Percentiles rank a stretch among this genome's conserved stretches.
These are phyloP conservation scores for Asterella californica DNA, from an alignment of 225 moss, liverwort and hornwort species.

Conservation along the genomic window DNA sequence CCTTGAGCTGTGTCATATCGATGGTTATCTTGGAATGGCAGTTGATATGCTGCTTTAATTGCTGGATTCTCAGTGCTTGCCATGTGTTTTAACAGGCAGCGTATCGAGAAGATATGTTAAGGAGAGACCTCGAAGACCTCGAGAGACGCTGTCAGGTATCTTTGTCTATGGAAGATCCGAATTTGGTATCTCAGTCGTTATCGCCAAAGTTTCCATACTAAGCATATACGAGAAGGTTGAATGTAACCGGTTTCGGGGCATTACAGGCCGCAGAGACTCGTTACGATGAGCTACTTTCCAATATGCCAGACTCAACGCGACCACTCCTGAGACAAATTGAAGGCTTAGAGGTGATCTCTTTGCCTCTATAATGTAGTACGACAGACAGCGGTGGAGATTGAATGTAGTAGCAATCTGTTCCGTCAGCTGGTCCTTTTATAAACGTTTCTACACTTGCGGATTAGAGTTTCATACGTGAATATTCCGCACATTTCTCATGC, in stretches of 20 bases:
- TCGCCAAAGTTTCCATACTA: not conserved
- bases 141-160: conserved; percentile 97
- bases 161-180: not conserved
- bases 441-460: not conserved
- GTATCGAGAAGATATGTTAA: conserved; percentile 73
- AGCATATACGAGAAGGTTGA: not conserved
- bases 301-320: conserved; percentile 96
- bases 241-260: conserved; percentile 5
- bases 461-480: not conserved
- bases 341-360: conserved; percentile 69
- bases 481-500: conserved; percentile 6
- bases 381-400: not conserved
- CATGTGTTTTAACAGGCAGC: conserved; percentile 62
- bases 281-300: conserved; percentile 85
- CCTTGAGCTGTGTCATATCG: not conserved
- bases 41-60: not conserved
- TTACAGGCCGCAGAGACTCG: conserved; percentile 92
- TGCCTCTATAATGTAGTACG: not conserved
- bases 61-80: not conserved
- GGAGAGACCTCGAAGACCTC: conserved; percentile 77
- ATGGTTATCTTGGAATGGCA: not conserved
- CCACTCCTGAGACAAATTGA: conserved; percentile 93
- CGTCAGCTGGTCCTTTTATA: not conserved
- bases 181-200: not conserved
- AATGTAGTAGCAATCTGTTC: not conserved